Conservation (phyloP, 192 early-diverging fungal species). For the Pecoramyces ruminantium region DNA sequence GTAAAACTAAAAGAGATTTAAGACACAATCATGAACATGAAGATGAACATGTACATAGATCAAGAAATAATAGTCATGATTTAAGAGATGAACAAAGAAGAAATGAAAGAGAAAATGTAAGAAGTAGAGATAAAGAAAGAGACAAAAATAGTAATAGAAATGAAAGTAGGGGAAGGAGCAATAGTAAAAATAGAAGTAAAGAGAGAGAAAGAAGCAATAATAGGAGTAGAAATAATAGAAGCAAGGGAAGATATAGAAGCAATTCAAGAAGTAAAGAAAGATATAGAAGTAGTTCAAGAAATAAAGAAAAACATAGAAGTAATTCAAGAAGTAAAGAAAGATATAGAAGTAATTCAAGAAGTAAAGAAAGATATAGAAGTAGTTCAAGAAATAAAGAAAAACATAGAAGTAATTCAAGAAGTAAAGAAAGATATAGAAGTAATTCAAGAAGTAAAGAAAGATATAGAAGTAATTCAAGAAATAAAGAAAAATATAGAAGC, state of each 20-base stretch:
- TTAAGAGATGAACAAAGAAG: background rate
- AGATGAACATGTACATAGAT: no score
- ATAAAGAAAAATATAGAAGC: background rate
- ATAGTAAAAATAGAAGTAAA: background rate
- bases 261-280: background rate
- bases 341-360: background rate
- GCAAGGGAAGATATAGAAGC: background rate
- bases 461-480: background rate
- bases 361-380: background rate
- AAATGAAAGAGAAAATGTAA: no score
- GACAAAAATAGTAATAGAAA: no score
- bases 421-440: background rate
- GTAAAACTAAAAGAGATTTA: no score
- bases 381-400: background rate
- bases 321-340: background rate
- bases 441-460: background rate
- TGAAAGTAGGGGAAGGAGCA: background rate
- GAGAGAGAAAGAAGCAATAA: background rate
- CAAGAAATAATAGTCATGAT: no score
- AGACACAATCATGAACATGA: no score
- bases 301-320: background rate
- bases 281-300: background rate
- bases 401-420: background rate
- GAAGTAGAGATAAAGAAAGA: background rate
- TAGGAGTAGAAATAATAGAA: background rate